Conservation (phyloP, 2,329 filamentous ascomycete species). For the Hypoxylon rubiginosum region DNA sequence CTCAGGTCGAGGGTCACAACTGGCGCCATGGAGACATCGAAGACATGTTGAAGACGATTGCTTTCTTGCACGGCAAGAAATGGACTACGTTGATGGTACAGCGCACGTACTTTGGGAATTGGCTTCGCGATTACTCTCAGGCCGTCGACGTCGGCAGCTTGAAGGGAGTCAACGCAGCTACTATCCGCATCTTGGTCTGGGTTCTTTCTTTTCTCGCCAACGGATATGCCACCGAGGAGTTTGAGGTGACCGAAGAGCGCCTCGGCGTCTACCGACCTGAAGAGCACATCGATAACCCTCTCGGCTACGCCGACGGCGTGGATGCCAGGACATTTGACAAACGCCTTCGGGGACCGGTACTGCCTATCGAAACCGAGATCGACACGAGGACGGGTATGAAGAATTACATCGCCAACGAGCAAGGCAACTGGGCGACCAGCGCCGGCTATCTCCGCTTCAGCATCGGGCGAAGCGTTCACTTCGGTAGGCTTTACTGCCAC, state of each 20-base stretch:
- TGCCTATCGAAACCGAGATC: conserved; percentile 77
- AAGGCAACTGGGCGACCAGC: conserved; percentile 89
- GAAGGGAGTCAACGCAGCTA: conserved; percentile 82
- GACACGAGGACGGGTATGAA: conserved; percentile 93
- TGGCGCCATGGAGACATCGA: conserved; percentile 84
- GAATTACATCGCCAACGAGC: conserved; percentile 97
- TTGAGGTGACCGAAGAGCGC: conserved; percentile 84
- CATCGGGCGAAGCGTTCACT: conserved; percentile 80
- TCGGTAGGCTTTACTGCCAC: conserved; percentile 79
- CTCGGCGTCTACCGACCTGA: conserved; percentile 86
- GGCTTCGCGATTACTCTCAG: conserved; percentile 88
- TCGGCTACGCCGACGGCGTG: conserved; percentile 85
- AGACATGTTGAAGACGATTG: conserved; percentile 82
- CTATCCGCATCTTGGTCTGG: conserved; percentile 84
- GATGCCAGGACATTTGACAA: conserved; percentile 88
- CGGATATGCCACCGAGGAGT: conserved; percentile 88
- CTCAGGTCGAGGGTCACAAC: conserved; percentile 75
- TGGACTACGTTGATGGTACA: conserved; percentile 85
- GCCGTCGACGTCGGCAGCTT: conserved; percentile 85
- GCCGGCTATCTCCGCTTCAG: conserved; percentile 85
- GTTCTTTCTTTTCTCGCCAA: conserved; percentile 85
- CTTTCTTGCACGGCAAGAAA: conserved; percentile 84
- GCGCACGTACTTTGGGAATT: conserved; percentile 87
- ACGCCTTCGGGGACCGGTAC: conserved; percentile 84
- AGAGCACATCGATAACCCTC: conserved; percentile 81